Base-by-base conservation (phyloP, 1,284 basidiomycete species). In the Abortiporus biennis region DNA sequence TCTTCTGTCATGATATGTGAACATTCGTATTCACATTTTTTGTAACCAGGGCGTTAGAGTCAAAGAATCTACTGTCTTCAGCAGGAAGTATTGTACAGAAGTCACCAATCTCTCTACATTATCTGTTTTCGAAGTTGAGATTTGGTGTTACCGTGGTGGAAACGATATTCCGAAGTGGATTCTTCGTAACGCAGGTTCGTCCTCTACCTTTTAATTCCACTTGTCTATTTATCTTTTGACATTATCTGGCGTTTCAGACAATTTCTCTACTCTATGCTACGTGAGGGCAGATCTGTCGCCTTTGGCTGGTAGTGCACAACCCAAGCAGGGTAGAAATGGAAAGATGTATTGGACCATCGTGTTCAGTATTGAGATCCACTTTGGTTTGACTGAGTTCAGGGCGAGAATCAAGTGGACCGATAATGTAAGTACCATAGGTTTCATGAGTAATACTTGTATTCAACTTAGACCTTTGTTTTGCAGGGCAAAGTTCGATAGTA, bases 351-450 rank as follows among this genome's bases (percentile, higher is more conserved):
- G 82, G 82, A 85, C 81, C 16, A 85, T 86, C 46, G 78, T 86
- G 16, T 87, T 86, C 59, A 82, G 80, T 25, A 78, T 88, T 25
- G 85, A 87, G 56, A 86, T 88, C 43, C 82, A 86, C 55, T 87
- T 87, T 47, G 85, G 85, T 30, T 55, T 86, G 48, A 87, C 84
- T 1, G 85, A 88, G 60, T 86, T 87, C 64, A 81, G 68, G 57
- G 82, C 85, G 1, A 71, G 85, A 42, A 85, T 87, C 47, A 87
- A 86, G 58, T 87, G 84, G 85, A 69, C 78, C 35, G 84, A 87
- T 54, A 77, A 82, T 54, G 83, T 85, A 54, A 48, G 77, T 64
- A 42, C 2, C 6, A 6, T 20, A 16, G 16, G 25, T 29, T 50
- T 48, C 6, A 37, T 42, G 4, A 13, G n/a, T 46, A 16, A 12